These are phyloP conservation scores for Nakazawaea anatomiae DNA, from an alignment of 805 yeast genomes.

Conservation along the genomic window DNA sequence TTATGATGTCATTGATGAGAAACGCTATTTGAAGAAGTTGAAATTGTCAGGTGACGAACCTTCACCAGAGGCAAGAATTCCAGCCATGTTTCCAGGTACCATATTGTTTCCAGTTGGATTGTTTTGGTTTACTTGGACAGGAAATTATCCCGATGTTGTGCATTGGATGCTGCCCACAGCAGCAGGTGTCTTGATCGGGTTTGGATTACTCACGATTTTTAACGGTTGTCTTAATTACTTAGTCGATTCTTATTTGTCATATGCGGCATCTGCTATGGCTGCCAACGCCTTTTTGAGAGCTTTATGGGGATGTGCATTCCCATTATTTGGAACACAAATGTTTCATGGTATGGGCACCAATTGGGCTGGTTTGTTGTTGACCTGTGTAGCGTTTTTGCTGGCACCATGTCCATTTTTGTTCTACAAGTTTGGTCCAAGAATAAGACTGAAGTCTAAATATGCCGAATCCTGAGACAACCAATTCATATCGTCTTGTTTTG, in stretches of 20 bases:
- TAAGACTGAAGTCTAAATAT: constrained; percentile 54
- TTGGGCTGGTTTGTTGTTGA: constrained; percentile 75
- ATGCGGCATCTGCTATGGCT: constrained; percentile 78
- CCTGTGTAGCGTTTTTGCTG: constrained; percentile 50
- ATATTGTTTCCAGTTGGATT: constrained; percentile 70
- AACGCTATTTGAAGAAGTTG: constrained; percentile 40
- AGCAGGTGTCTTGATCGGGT: constrained; percentile 59
- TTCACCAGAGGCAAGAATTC: constrained; percentile 76
- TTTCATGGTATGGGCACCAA: constrained; percentile 60
- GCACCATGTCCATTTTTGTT: constrained; percentile 67
- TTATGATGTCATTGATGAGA: constrained; percentile 50
- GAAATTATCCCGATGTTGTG: constrained; percentile 59
- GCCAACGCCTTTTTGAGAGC: constrained; percentile 69
- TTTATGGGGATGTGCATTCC: constrained; percentile 43
- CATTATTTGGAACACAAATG: constrained; percentile 68
- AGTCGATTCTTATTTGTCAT: constrained; percentile 60
- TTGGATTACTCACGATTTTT: constrained; percentile 64
- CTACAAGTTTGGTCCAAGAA: constrained; percentile 46
- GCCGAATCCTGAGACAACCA: constrained; percentile 24
- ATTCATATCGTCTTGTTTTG: too few species aligned
- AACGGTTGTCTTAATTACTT: constrained; percentile 65
- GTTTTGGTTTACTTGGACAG: constrained; percentile 87
- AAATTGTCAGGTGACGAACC: constrained; percentile 47
- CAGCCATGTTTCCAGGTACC: constrained; percentile 72
- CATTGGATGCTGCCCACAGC: constrained; percentile 79